phyloP scores from a whole-genome alignment of 2,329 filamentous ascomycete species.

The Cercospora beticola region DNA sequence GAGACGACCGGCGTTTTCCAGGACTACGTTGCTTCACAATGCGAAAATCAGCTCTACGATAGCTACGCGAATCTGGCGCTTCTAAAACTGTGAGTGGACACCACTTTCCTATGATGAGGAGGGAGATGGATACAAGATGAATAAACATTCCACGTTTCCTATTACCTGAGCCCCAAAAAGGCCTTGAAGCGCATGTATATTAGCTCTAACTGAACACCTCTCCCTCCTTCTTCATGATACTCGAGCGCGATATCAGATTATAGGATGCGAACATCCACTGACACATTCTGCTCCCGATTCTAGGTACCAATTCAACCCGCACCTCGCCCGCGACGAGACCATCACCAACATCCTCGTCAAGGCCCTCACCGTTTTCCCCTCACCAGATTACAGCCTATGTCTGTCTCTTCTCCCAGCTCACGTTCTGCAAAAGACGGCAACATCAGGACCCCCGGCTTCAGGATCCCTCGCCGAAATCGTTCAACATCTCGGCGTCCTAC shows the following conservation, averaged over 20 bases:
- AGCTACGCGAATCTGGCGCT: slow-evolving; percentile 95
- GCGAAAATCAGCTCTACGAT: slow-evolving; percentile 91
- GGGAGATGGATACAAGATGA: slow-evolving; percentile 66
- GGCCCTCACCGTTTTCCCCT: slow-evolving; percentile 94
- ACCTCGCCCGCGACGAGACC: slow-evolving; percentile 93
- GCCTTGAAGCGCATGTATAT: slow-evolving; percentile 66
- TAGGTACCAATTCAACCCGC: slow-evolving; percentile 99
- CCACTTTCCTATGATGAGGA: slow-evolving; percentile 4
- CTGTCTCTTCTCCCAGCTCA: slow-evolving; percentile 90
- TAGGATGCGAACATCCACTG: slow-evolving; percentile 13
- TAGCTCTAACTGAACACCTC: slow-evolving; percentile 69
- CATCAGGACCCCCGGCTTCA: slow-evolving; percentile 50
- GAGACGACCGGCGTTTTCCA: slow-evolving; percentile 93
- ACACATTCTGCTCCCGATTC: background rate
- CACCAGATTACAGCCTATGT: slow-evolving; percentile 88
- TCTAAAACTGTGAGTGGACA: slow-evolving; percentile 82
- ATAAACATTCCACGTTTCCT: slow-evolving; percentile 83
- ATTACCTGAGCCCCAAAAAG: slow-evolving; percentile 72
- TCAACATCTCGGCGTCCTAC: slow-evolving; percentile 79
- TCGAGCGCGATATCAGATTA: background rate
- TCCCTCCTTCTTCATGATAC: background rate
- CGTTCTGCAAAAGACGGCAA: slow-evolving; percentile 60
- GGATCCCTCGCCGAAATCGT: slow-evolving; percentile 82
- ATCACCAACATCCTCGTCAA: slow-evolving; percentile 99
- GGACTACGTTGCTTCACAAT: slow-evolving; percentile 91